Base-by-base conservation (phyloP, 768 basidiomycete genomes). In the Lepiota brunneoincarnata region DNA sequence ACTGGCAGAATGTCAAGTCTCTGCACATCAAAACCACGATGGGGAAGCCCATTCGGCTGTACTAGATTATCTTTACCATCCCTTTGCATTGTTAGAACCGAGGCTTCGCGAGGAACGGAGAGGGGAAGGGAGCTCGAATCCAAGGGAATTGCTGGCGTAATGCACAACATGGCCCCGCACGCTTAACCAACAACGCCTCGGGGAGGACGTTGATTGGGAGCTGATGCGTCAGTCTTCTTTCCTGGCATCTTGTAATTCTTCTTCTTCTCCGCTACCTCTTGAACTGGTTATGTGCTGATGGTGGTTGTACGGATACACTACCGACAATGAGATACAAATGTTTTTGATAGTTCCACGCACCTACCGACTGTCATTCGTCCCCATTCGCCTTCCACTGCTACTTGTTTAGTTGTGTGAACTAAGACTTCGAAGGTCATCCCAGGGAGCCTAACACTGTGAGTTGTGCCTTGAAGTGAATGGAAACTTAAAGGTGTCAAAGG, bases 1-100 rank as follows among this genome's bases (percentile, higher is more conserved):
- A 96, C 79, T 93, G 94, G 94, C 97, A 98, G 75, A 99, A 98
- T 77, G 89, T 98, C 79, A 94, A 93, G 79, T 96, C 93, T 49
- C 80, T 98, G 60, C 93, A 98, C 82, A 87, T 99, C 81, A 99
- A 99, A 83, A 86, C 87, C 66, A 94, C 96, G 68, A 99, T 98
- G 97, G 96, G 96, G 81, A 97, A 96, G 77, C 93, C 95, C 57
- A 76, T 95, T 65, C 93, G 96, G 56, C 79, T 98, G 60, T 98
- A 88, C 87, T 98, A 80, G 80, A 45, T 51, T 62, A 35, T 41
- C 41, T 10, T 9, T 18, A 41, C 18, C 28, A 35, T 15, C 31
- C 43, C 35, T 55, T 41, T 18, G 20, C 36, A 45, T 40, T 31
- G 11, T 34, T 26, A 20, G 11, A 55, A 34, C 31, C 57, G 24